A percentile compares a stretch with the other conserved stretches of the same genome.
These are phyloP conservation scores for Fraxinus velutina DNA, from an alignment of 305 asterid genomes.

Conservation along the genomic window DNA sequence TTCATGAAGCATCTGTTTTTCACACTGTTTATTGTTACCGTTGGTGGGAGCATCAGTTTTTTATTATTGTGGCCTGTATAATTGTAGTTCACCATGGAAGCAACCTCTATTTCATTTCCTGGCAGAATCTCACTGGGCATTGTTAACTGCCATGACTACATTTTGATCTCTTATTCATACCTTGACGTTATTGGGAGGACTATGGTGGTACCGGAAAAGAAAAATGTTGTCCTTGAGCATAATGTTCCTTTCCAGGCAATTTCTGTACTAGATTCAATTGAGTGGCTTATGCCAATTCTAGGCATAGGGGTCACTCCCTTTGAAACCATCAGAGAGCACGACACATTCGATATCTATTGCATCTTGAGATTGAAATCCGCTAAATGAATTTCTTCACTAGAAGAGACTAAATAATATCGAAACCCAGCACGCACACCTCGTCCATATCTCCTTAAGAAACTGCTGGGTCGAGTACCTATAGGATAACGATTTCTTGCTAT, in stretches of 20 bases:
- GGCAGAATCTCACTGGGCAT: neutral
- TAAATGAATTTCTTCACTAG: neutral
- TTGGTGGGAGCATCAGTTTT: neutral
- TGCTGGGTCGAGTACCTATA: neutral
- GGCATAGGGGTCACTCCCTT: neutral
- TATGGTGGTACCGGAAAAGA: constrained; percentile 81
- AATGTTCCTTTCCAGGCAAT: constrained; percentile 86
- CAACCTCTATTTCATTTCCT: constrained; percentile 5
- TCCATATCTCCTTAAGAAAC: neutral
- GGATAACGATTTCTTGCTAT: neutral
- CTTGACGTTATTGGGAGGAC: constrained; percentile 92
- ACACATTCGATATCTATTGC: neutral
- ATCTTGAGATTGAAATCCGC: neutral
- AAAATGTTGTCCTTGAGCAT: constrained; percentile 89
- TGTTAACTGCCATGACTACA: constrained; percentile 15
- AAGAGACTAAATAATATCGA: neutral
- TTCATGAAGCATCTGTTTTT: neutral
- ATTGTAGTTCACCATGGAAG: constrained; percentile 1
- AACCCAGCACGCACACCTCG: neutral
- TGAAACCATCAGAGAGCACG: neutral
- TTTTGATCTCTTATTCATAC: constrained; percentile 54
- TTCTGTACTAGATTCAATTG: constrained; percentile 1
- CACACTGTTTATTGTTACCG: neutral
- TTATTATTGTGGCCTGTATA: neutral
- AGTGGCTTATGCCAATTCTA: neutral